These are phyloP conservation scores for Macadamia integrifolia DNA, from an alignment of 164 flowering plant species.

Conservation along the genomic window DNA sequence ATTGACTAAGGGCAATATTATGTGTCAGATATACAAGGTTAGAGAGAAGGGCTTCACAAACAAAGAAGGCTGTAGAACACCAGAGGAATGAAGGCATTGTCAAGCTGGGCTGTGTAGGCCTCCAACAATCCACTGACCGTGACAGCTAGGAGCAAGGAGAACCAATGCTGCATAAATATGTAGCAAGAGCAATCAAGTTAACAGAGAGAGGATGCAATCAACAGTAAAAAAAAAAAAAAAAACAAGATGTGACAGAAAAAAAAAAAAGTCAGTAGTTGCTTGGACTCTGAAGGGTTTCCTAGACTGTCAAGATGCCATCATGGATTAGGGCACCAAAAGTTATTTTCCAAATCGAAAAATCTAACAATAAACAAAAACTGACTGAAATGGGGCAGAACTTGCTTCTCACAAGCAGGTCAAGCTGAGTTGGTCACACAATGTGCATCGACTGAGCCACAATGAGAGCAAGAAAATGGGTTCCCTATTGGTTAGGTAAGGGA, in stretches of 20 bases:
- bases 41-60: constrained; percentile 30
- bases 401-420: too few relatives aligned
- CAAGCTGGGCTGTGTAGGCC: constrained; percentile 97
- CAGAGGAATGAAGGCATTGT: constrained; percentile 94
- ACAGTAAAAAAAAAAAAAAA: too few relatives aligned
- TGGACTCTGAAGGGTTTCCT: background rate
- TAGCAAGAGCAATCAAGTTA: background rate
- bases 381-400: too few relatives aligned
- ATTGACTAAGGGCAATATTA: background rate
- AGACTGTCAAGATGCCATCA: too few relatives aligned
- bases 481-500: too few relatives aligned
- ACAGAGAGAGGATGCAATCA: background rate
- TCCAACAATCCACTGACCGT: constrained; percentile 81
- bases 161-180: constrained; percentile 66
- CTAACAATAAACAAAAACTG: too few relatives aligned
- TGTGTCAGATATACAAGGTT: constrained; percentile 2
- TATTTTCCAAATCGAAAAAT: too few relatives aligned
- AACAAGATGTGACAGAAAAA: too few relatives aligned
- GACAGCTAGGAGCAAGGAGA: constrained; percentile 72
- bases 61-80: constrained; percentile 91
- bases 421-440: too few relatives aligned
- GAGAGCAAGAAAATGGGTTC: too few relatives aligned
- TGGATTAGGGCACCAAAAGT: too few relatives aligned
- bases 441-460: too few relatives aligned
- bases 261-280: background rate